A percentile compares a stretch with the other conserved stretches of the same genome.
phyloP scores from a whole-genome alignment of 2,329 filamentous ascomycete genomes.

The Apiospora arundinis region DNA sequence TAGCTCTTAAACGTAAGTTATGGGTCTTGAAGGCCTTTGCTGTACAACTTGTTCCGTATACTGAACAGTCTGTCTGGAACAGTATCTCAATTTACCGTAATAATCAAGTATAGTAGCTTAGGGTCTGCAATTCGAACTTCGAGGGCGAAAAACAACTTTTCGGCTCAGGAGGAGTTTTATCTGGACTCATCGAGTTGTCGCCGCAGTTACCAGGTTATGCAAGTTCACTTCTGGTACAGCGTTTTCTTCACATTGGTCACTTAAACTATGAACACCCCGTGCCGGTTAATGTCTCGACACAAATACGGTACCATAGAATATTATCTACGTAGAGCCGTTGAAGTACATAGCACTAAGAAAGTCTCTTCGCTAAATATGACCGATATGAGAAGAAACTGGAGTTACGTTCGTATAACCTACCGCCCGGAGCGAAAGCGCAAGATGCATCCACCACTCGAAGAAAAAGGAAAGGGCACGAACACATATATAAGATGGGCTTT shows the following conservation, averaged over 20 bases:
- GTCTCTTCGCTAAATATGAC: neutral
- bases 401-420: constrained; percentile 2
- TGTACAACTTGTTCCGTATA: neutral
- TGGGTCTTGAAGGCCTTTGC: neutral
- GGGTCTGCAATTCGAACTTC: neutral
- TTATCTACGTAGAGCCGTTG: neutral
- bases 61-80: neutral
- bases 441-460: neutral
- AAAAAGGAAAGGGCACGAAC: neutral
- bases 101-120: neutral
- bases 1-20: neutral
- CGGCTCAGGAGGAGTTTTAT: constrained; percentile 2
- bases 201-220: neutral
- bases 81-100: constrained; percentile 3
- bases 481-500: neutral
- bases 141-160: constrained; percentile 2
- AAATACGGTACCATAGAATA: too few relatives aligned
- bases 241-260: constrained; percentile 5
- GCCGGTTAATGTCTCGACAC: neutral
- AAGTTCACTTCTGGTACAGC: constrained; percentile 4
- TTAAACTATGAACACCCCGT: neutral
- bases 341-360: neutral
- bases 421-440: neutral
- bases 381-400: neutral
- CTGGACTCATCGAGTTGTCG: constrained; percentile 6